phyloP scores from a whole-genome alignment of 1,139 yeast genomes.

The Kazachstania sp. region DNA sequence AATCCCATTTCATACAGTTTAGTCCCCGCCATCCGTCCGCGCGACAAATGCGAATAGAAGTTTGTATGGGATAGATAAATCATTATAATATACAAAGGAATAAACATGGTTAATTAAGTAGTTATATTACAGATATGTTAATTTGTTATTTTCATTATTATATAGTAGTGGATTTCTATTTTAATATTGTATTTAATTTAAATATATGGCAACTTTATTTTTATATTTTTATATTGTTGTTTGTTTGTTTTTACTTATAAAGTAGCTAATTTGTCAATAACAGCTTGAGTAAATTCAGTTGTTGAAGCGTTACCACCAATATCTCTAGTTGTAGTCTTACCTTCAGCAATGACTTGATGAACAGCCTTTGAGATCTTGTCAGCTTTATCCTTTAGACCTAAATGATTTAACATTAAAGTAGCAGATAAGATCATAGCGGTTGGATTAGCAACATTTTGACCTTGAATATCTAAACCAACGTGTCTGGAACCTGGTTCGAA shows the following conservation, averaged over 20 bases:
- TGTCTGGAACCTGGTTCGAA: conserved; percentile 99
- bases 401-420: conserved; percentile 86
- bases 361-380: conserved; percentile 84
- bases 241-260: too few species aligned
- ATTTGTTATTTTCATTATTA: not conserved
- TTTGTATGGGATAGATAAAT: too few species aligned
- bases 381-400: conserved; percentile 78
- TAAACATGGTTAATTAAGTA: not conserved
- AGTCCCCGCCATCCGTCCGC: too few species aligned
- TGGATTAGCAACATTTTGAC: conserved; percentile 94
- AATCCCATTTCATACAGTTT: too few species aligned
- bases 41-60: too few species aligned
- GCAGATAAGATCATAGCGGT: conserved; percentile 94
- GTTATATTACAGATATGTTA: not conserved
- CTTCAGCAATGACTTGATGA: conserved; percentile 81
- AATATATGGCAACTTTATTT: not conserved
- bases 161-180: not conserved
- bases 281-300: conserved; percentile 68
- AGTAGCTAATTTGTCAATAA: conserved; percentile 25
- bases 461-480: conserved; percentile 94
- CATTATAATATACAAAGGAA: not conserved
- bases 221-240: too few species aligned
- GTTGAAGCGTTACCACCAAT: conserved; percentile 86
- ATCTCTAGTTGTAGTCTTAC: conserved; percentile 71
- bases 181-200: too few species aligned